Percentiles rank a stretch among this genome's conserved stretches.
phyloP scores from a whole-genome alignment of 148 eudicot genomes.

The Pharnaceum exiguum region DNA sequence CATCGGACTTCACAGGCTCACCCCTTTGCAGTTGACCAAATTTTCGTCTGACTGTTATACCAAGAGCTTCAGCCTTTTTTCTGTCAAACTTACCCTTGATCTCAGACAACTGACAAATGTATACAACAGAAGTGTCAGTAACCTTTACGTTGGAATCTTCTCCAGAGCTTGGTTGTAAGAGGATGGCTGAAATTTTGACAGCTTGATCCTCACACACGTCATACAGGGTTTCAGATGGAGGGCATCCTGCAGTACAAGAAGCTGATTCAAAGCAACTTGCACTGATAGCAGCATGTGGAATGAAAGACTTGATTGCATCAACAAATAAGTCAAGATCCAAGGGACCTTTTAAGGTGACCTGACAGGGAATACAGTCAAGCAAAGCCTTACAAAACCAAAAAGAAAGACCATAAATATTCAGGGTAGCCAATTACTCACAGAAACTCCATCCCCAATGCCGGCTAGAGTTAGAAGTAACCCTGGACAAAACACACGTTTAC shows the following conservation, averaged over 20 bases:
- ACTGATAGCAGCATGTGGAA: conserved; percentile 68
- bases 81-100: conserved; percentile 67
- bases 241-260: conserved; percentile 12
- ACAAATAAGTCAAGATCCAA: conserved; percentile 59
- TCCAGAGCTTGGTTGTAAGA: conserved; percentile 39
- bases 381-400: background rate
- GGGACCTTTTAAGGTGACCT: conserved; percentile 71
- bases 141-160: conserved; percentile 26
- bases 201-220: conserved; percentile 44
- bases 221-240: conserved; percentile 31
- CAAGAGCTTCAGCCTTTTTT: conserved; percentile 62
- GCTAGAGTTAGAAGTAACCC: conserved; percentile 79
- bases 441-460: conserved; percentile 59
- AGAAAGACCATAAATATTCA: conserved; percentile 4
- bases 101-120: conserved; percentile 68
- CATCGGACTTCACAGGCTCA: conserved; percentile 60
- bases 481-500: conserved; percentile 16
- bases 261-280: conserved; percentile 53
- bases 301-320: conserved; percentile 64
- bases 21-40: conserved; percentile 53
- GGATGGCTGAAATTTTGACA: conserved; percentile 61
- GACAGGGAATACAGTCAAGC: background rate
- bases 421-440: conserved; percentile 42
- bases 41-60: conserved; percentile 51
- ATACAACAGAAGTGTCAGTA: conserved; percentile 56